A percentile compares a stretch with the other conserved stretches of the same genome.
Evolutionary conservation across 805 yeast species (phyloP).

Genomic region (Candida awuae): DNA sequence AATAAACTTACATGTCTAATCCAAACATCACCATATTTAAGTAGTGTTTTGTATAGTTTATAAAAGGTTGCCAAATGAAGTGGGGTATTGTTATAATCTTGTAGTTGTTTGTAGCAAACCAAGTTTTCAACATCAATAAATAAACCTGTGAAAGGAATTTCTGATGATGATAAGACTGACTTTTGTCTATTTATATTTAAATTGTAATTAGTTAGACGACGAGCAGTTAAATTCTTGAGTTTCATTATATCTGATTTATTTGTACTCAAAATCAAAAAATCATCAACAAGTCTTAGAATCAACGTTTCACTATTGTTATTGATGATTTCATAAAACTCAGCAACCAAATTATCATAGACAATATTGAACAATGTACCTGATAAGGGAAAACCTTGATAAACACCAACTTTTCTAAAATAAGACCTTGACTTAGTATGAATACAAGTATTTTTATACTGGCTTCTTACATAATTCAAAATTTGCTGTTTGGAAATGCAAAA

Average conservation of each 20-base stretch:
- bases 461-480: conserved; percentile 36
- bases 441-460: conserved; percentile 48
- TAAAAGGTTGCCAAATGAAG: conserved; percentile 10
- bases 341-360: conserved; percentile 55
- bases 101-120: conserved; percentile 28
- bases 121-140: conserved; percentile 29
- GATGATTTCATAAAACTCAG: conserved; percentile 18
- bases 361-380: conserved; percentile 72
- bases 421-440: conserved; percentile 30
- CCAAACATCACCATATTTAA: conserved; percentile 6
- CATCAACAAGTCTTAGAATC: conserved; percentile 68
- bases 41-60: conserved; percentile 16
- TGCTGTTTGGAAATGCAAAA: conserved; percentile 33
- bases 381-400: conserved; percentile 78
- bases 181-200: conserved; percentile 35
- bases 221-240: conserved; percentile 24
- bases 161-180: conserved; percentile 20
- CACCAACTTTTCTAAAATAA: conserved; percentile 52
- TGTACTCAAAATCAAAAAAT: conserved; percentile 64
- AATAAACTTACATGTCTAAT: conserved; percentile 4
- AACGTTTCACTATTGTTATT: conserved; percentile 14
- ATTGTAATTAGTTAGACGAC: conserved; percentile 37
- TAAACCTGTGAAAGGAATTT: conserved; percentile 36
- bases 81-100: conserved; percentile 12
- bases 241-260: conserved; percentile 25